Evolutionary conservation across 148 eudicot species (phyloP).

Genomic region (Chenopodium quinoa): DNA sequence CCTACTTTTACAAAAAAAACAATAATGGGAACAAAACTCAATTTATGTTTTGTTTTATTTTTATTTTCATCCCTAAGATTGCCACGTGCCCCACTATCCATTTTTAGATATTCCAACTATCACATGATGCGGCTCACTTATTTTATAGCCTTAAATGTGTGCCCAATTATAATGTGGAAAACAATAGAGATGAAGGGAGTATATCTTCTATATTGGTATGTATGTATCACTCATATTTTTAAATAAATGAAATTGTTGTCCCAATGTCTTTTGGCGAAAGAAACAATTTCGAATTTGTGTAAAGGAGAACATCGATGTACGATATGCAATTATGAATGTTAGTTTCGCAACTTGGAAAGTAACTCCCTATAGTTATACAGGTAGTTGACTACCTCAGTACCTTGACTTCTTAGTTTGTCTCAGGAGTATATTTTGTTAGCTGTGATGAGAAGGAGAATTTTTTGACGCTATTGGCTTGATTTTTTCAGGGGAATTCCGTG

Average conservation of each 20-base stretch:
- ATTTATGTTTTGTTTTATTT: no score
- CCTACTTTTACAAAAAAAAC: no score
- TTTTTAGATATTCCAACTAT: no score
- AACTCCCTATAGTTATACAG: neutral
- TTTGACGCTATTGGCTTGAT: constrained; percentile 21
- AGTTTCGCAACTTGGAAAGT: neutral
- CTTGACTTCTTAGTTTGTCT: neutral
- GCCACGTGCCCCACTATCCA: neutral
- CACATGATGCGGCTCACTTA: neutral
- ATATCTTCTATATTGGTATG: neutral
- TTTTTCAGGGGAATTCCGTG: constrained; percentile 75
- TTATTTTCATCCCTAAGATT: neutral
- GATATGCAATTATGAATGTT: neutral
- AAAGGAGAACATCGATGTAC: neutral
- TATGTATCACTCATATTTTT: neutral
- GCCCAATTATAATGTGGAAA: neutral
- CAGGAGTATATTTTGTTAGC: neutral
- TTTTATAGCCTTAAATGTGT: neutral
- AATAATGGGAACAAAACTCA: no score
- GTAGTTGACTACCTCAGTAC: neutral
- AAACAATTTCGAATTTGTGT: neutral
- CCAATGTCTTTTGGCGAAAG: neutral
- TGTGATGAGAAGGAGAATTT: neutral
- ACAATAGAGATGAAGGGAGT: neutral
- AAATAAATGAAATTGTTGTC: neutral